Percentiles rank a stretch among this genome's conserved stretches.
Conservation (phyloP, 2,329 filamentous ascomycete species). For the Tolypocladium ophioglossoides region DNA sequence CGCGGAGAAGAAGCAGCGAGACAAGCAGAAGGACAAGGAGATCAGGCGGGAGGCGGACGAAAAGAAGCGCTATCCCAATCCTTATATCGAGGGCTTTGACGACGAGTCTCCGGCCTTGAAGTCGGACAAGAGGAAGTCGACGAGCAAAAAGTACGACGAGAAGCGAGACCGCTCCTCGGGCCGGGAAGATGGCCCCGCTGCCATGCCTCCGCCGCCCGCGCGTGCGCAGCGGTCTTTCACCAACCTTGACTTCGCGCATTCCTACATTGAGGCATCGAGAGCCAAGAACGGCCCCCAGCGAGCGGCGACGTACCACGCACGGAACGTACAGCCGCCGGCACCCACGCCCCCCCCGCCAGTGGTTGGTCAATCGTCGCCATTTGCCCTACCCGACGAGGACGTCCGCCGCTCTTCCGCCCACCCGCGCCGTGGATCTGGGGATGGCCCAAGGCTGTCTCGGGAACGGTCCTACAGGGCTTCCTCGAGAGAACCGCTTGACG, state of each 20-base stretch:
- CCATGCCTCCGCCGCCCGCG: conserved; percentile 10
- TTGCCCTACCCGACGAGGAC: conserved; percentile 18
- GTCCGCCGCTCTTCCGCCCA: conserved; percentile 21
- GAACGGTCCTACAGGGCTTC: conserved; percentile 20
- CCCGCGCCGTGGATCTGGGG: conserved; percentile 22
- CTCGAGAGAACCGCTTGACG: conserved; percentile 21
- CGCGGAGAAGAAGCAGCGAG: conserved; percentile 21
- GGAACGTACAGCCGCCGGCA: conserved; percentile 17
- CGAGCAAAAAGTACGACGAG: conserved; percentile 27
- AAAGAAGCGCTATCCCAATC: conserved; percentile 22
- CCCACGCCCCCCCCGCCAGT: conserved; percentile 26
- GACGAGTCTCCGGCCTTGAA: conserved; percentile 17
- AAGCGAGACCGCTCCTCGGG: conserved; percentile 22
- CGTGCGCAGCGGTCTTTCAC: conserved; percentile 12
- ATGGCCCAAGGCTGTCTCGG: conserved; percentile 9
- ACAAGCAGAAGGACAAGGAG: conserved; percentile 28
- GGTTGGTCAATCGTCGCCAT: conserved; percentile 14
- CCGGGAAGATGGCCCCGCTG: conserved; percentile 18
- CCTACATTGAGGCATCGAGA: conserved; percentile 22
- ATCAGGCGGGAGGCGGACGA: conserved; percentile 25
- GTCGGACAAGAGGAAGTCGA: conserved; percentile 27
- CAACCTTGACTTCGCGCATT: conserved; percentile 12
- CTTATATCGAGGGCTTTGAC: conserved; percentile 24
- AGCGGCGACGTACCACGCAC: conserved; percentile 11
- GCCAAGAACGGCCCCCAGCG: conserved; percentile 13